These are phyloP conservation scores for Carpinus viminea DNA, from an alignment of 306 rosid genomes.

Conservation along the genomic window DNA sequence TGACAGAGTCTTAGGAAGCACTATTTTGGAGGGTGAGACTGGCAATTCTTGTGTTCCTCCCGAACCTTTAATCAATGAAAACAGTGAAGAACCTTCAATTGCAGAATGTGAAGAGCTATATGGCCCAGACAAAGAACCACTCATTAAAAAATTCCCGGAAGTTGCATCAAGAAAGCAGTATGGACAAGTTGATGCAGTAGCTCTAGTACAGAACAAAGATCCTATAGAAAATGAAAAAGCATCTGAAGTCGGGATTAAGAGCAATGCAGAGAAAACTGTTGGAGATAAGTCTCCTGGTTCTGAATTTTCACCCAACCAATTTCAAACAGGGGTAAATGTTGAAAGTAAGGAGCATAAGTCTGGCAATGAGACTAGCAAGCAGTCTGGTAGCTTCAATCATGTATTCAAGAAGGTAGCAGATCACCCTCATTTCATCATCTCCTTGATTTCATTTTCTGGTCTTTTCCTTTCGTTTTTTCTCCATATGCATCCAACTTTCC, in stretches of 20 bases:
- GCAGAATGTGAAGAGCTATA: constrained; percentile 86
- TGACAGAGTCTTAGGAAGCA: constrained; percentile 30
- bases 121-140: constrained; percentile 80
- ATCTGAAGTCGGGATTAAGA: constrained; percentile 37
- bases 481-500: neutral
- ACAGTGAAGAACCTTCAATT: constrained; percentile 61
- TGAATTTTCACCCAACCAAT: constrained; percentile 33
- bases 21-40: constrained; percentile 37
- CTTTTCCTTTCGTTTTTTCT: neutral
- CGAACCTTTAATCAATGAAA: constrained; percentile 43
- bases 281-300: constrained; percentile 30
- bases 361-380: constrained; percentile 34
- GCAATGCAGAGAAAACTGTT: constrained; percentile 29
- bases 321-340: constrained; percentile 34
- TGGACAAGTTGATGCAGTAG: constrained; percentile 41
- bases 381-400: constrained; percentile 44
- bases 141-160: constrained; percentile 39
- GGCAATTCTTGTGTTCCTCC: constrained; percentile 53
- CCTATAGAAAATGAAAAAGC: constrained; percentile 32
- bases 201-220: constrained; percentile 27
- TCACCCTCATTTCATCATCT: constrained; percentile 15
- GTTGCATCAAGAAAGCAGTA: constrained; percentile 31
- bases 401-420: constrained; percentile 63
- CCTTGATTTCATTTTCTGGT: neutral
- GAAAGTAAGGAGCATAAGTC: constrained; percentile 46